Conservation (phyloP, 768 basidiomycete genomes). For the Rhodocollybia butyracea region DNA sequence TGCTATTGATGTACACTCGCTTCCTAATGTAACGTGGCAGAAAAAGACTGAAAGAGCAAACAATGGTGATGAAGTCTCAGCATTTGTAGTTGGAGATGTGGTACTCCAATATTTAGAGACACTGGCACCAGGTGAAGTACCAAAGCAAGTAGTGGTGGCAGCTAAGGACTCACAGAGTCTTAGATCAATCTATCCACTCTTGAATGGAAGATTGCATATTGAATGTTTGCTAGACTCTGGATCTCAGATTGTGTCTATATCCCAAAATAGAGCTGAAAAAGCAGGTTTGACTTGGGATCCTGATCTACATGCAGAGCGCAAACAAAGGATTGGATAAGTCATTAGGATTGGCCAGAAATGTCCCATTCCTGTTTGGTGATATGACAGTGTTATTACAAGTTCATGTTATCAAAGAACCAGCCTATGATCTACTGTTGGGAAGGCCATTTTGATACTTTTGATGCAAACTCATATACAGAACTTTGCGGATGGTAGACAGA, state of each 20-base stretch:
- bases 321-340: conserved; percentile 18
- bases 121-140: neutral
- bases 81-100: conserved; percentile 2
- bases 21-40: neutral
- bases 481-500: neutral
- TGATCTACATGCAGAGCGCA: conserved; percentile 21
- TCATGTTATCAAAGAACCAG: conserved; percentile 20
- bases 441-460: conserved; percentile 6
- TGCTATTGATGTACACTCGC: neutral
- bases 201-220: conserved; percentile 17
- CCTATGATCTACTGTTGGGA: conserved; percentile 25
- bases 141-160: conserved; percentile 13
- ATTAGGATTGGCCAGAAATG: conserved; percentile 21
- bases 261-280: conserved; percentile 14
- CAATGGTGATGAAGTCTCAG: neutral
- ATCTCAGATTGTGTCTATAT: conserved; percentile 23
- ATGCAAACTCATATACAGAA: neutral
- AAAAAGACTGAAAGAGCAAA: neutral
- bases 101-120: conserved; percentile 3
- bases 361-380: conserved; percentile 18
- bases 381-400: conserved; percentile 24
- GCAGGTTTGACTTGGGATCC: conserved; percentile 18
- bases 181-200: conserved; percentile 13
- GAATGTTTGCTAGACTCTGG: conserved; percentile 23
- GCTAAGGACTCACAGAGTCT: conserved; percentile 21